phyloP scores from a whole-genome alignment of 345 rosid genomes.

The Nasturtium officinale region DNA sequence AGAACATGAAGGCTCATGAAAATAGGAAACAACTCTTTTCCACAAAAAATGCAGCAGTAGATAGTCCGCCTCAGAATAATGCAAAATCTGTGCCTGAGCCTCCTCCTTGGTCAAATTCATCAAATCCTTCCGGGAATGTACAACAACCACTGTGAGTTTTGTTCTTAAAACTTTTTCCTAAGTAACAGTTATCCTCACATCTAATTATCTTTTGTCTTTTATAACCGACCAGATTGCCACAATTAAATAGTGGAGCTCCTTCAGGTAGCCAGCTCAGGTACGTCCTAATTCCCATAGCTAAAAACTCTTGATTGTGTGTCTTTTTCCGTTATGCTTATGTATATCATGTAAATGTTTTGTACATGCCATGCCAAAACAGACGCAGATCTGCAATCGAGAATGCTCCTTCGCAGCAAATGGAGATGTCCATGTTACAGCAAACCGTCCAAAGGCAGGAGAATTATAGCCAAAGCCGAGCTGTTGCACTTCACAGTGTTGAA shows the following conservation, averaged over 20 bases:
- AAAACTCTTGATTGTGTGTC: conserved; percentile 13
- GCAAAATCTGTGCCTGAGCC: conserved; percentile 63
- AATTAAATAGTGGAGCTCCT: conserved; percentile 54
- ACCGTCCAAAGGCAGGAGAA: conserved; percentile 77
- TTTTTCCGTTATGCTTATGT: not conserved
- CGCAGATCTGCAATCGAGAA: conserved; percentile 79
- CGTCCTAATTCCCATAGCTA: conserved; percentile 9
- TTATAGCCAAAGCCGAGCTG: conserved; percentile 66
- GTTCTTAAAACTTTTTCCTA: not conserved
- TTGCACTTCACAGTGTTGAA: conserved; percentile 84
- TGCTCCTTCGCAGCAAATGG: conserved; percentile 72
- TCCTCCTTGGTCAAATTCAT: conserved; percentile 84
- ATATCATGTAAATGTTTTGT: conserved; percentile 7
- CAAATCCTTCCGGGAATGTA: conserved; percentile 47
- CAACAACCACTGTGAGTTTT: conserved; percentile 59
- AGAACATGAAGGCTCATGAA: conserved; percentile 95
- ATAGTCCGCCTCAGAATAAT: conserved; percentile 54
- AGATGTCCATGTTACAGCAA: conserved; percentile 90
- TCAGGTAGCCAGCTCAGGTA: conserved; percentile 83
- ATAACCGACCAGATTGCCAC: conserved; percentile 51
- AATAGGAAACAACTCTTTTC: conserved; percentile 82
- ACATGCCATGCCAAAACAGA: conserved; percentile 49
- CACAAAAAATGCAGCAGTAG: conserved; percentile 57
- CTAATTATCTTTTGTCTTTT: conserved; percentile 34
- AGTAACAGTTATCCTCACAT: conserved; percentile 3